Conservation (phyloP, 1,284 basidiomycete genomes). For the Trichosporon faecale region DNA sequence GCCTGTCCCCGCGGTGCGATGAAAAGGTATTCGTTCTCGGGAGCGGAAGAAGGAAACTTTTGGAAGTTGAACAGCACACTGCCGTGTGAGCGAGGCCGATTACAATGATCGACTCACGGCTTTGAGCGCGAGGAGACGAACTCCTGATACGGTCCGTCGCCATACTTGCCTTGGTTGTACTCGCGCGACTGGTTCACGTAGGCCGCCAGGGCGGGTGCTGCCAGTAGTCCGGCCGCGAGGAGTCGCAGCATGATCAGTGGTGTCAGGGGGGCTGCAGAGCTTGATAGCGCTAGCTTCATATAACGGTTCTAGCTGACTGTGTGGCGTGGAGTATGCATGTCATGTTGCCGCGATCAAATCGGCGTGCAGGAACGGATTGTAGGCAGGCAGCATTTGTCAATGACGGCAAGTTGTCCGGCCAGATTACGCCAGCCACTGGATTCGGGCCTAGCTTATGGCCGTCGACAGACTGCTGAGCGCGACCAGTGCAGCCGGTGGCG, state of each 20-base stretch:
- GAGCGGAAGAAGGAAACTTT: constrained; percentile 17
- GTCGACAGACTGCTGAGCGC: too few relatives aligned
- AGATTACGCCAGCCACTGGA: neutral
- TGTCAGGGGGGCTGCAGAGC: neutral
- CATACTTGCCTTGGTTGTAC: neutral
- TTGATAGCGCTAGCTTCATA: neutral
- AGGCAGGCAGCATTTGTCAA: neutral
- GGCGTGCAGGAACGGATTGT: neutral
- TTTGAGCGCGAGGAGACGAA: constrained; percentile 15
- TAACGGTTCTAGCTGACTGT: neutral
- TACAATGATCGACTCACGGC: constrained; percentile 17
- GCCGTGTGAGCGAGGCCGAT: neutral
- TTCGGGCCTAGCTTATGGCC: too few relatives aligned
- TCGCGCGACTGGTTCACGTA: neutral
- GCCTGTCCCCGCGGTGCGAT: constrained; percentile 32
- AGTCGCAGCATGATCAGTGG: neutral
- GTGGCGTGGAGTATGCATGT: neutral
- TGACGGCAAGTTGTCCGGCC: neutral
- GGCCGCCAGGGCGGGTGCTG: neutral
- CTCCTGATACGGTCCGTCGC: neutral
- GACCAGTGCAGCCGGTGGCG: too few relatives aligned
- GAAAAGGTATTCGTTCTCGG: constrained; percentile 26
- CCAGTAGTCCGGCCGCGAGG: neutral
- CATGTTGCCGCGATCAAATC: neutral
- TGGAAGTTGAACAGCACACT: constrained; percentile 29